Percentiles rank a stretch among this genome's conserved stretches.
Conservation (phyloP, 1,284 basidiomycete species). For the Cutaneotrichosporon cutaneum region DNA sequence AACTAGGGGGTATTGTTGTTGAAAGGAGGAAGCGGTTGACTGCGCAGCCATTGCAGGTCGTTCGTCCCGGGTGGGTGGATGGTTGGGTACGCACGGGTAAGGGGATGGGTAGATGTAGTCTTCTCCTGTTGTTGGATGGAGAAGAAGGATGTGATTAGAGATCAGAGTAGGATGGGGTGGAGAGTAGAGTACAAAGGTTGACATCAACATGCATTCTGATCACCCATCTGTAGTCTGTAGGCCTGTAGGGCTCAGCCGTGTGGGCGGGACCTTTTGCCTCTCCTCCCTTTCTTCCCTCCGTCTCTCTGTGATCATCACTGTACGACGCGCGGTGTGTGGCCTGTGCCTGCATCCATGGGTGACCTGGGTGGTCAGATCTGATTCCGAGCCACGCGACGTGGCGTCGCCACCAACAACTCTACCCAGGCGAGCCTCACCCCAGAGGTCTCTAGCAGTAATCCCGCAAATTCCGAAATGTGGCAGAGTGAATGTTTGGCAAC, state of each 20-base stretch:
- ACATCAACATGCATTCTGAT: conserved; percentile 1
- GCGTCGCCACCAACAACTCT: neutral
- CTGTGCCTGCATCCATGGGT: too few relatives aligned
- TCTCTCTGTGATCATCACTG: too few relatives aligned
- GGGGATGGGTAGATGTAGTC: neutral
- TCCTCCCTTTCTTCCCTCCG: too few relatives aligned
- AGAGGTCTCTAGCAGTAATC: neutral
- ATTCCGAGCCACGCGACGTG: neutral
- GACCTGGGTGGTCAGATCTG: too few relatives aligned
- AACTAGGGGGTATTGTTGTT: conserved; percentile 3
- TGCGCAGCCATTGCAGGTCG: neutral
- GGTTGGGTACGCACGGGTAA: neutral
- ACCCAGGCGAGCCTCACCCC: neutral
- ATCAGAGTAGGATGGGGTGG: neutral
- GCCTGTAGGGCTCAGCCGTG: too few relatives aligned
- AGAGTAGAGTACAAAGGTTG: neutral
- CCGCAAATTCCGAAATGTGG: neutral
- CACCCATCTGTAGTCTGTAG: too few relatives aligned
- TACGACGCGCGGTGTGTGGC: too few relatives aligned
- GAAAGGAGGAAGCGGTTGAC: neutral
- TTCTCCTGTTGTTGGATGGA: neutral
- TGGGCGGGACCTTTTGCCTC: too few relatives aligned
- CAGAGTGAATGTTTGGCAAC: neutral
- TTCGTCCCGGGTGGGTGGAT: neutral
- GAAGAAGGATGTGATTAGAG: neutral